These are phyloP conservation scores for Biscutella laevigata DNA, from an alignment of 441 rosid genomes.

Conservation along the genomic window DNA sequence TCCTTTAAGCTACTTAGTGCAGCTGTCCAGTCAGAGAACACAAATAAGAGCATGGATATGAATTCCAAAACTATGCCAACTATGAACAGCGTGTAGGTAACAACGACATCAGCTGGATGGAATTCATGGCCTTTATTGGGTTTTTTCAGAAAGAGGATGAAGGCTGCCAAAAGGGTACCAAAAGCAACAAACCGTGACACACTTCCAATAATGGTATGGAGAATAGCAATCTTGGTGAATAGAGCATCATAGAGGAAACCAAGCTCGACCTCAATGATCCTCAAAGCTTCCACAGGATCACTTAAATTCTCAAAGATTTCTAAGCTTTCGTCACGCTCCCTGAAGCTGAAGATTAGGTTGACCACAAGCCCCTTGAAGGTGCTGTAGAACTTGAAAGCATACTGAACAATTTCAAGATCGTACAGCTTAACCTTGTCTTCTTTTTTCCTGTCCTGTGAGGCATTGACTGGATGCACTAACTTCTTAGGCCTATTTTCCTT, in stretches of 20 bases:
- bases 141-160: slow-evolving; percentile 21
- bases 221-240: slow-evolving; percentile 36
- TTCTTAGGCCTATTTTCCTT: slow-evolving; percentile 15
- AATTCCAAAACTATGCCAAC: slow-evolving; percentile 41
- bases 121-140: slow-evolving; percentile 6
- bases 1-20: slow-evolving; percentile 12
- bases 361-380: slow-evolving; percentile 41
- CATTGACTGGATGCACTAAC: slow-evolving; percentile 3
- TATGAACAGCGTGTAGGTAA: slow-evolving; percentile 35
- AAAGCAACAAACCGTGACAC: slow-evolving; percentile 24
- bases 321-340: slow-evolving; percentile 33
- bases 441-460: neutral
- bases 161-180: slow-evolving; percentile 24
- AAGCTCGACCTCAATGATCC: slow-evolving; percentile 49
- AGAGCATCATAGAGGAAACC: slow-evolving; percentile 50
- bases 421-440: neutral
- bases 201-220: slow-evolving; percentile 25
- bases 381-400: slow-evolving; percentile 31
- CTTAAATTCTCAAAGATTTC: slow-evolving; percentile 26
- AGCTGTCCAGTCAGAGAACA: slow-evolving; percentile 44
- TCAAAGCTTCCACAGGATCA: slow-evolving; percentile 29
- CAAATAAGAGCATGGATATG: slow-evolving; percentile 25
- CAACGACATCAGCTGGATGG: slow-evolving; percentile 14
- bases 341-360: slow-evolving; percentile 32
- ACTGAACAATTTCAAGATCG: slow-evolving; percentile 24